Evolutionary conservation across 2,329 filamentous ascomycete species (phyloP), one percentile per base, ranked within the genome.

Genomic region (Aspergillus sp.): DNA sequence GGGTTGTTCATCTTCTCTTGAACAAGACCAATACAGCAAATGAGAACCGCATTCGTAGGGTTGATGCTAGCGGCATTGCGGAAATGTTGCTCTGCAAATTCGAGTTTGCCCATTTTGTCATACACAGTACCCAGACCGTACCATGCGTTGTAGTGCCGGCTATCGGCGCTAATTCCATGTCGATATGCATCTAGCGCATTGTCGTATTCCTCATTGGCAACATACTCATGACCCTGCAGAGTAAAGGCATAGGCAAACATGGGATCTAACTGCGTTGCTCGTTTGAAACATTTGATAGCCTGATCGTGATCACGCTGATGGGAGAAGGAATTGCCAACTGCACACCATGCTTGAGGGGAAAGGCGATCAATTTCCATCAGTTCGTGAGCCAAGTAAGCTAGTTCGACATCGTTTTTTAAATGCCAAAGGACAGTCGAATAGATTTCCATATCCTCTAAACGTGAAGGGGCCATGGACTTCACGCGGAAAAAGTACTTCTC

Each of bases 391-490:
- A 98, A 77, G 68, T 93, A 95, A 0, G 91, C 90, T 19, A 98
- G 77, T 52, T 96, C 88, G 0, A 90, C 87, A 62, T 96, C 91
- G 53, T 87, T 85, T 68, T 95, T 95, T 53, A 96, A 74, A 67
- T 96, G 90, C 93, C 94, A 98, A n/a, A 98, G 78, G n/a, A 95
- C 85, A 0, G 93, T 98, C 12, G 91, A 97, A 70, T 95, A 98
- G 32, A 97, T 84, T 64, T 98, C 93, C 90, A 97, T 96, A 62
- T 96, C 90, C 63, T 95, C 86, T 41, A 94, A 77, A 3, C 88
- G 83, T 1, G 88, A 87, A 1, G 91, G 91, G 10, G 88, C 84
- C 56, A 93, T 77, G 27, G 85, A 80, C 44, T 89, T 84, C 55
- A 98, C 81, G 48, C 84, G 83, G 49, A 83, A 78, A 66, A 95